Evolutionary conservation across 202 grass and related monocot genomes (phyloP).

Genomic region (Panicum hallii): DNA sequence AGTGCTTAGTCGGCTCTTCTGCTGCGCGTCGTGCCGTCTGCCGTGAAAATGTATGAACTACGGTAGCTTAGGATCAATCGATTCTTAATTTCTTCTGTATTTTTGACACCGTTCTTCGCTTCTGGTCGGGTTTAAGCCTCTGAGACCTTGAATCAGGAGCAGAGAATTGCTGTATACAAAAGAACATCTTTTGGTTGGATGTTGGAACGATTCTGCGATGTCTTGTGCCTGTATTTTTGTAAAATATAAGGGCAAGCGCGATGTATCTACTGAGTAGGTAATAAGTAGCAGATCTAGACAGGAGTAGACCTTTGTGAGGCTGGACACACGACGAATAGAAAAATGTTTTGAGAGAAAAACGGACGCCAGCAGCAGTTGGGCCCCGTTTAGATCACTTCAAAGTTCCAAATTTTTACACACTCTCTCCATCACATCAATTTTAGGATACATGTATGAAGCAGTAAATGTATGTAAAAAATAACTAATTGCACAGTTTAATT

Average conservation of each 20-base stretch:
- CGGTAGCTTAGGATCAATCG: slow-evolving; percentile 37
- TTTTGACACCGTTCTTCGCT: slow-evolving; percentile 39
- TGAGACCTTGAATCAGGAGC: not conserved
- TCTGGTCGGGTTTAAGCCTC: slow-evolving; percentile 3
- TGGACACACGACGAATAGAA: too few species aligned
- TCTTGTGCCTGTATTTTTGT: not conserved
- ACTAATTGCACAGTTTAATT: too few species aligned
- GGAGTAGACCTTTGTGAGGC: too few species aligned
- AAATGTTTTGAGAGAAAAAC: too few species aligned
- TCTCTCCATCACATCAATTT: too few species aligned
- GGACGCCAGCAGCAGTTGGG: too few species aligned
- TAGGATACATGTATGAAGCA: too few species aligned
- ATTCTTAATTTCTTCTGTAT: slow-evolving; percentile 37
- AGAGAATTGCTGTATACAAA: slow-evolving; percentile 26
- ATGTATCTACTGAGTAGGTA: too few species aligned
- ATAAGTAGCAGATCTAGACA: too few species aligned
- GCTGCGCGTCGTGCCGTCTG: not conserved
- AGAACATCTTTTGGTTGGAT: not conserved
- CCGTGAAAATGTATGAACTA: slow-evolving; percentile 5
- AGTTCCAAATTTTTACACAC: too few species aligned
- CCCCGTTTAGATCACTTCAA: too few species aligned
- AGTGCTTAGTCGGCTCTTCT: not conserved
- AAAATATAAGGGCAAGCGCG: not conserved
- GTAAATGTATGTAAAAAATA: too few species aligned
- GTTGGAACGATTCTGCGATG: not conserved